Conservation (phyloP, 2,329 filamentous ascomycete species). For the Colletotrichum sojae region DNA sequence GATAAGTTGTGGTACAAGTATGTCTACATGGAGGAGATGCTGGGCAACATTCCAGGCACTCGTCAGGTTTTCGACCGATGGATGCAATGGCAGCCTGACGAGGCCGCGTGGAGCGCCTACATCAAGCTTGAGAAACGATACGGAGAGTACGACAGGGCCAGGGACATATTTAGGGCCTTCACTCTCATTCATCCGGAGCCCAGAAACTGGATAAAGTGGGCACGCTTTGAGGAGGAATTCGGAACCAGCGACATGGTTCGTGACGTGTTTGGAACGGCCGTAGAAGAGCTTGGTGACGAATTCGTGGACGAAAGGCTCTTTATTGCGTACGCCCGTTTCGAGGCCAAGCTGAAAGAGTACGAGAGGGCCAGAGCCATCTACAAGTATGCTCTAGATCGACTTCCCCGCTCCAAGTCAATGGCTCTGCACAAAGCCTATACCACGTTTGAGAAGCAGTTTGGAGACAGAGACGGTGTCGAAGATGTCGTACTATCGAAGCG, state of each 20-base stretch:
- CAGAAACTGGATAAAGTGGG: slow-evolving; percentile 99
- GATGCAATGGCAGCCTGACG: slow-evolving; percentile 98
- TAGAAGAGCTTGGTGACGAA: slow-evolving; percentile 92
- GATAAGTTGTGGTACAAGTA: slow-evolving; percentile 99
- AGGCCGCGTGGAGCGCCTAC: slow-evolving; percentile 94
- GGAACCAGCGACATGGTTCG: slow-evolving; percentile 93
- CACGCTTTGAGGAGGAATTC: slow-evolving; percentile 95
- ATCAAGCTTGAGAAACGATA: slow-evolving; percentile 98
- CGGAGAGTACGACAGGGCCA: slow-evolving; percentile 89
- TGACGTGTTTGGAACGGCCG: slow-evolving; percentile 89
- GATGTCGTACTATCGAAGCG: slow-evolving; percentile 96
- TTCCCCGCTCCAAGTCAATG: slow-evolving; percentile 89
- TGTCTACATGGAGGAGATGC: slow-evolving; percentile 98
- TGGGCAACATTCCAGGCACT: slow-evolving; percentile 93
- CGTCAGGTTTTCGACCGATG: slow-evolving; percentile 96
- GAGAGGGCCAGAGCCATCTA: slow-evolving; percentile 95
- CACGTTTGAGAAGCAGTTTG: slow-evolving; percentile 98
- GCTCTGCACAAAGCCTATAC: slow-evolving; percentile 94
- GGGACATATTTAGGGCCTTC: slow-evolving; percentile 90
- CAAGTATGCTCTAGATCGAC: slow-evolving; percentile 93
- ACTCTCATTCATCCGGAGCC: slow-evolving; percentile 95
- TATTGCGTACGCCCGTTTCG: slow-evolving; percentile 94
- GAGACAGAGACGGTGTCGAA: slow-evolving; percentile 92
- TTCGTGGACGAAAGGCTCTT: slow-evolving; percentile 98
- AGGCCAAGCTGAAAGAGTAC: slow-evolving; percentile 94